These are phyloP conservation scores for Candida pini DNA, from an alignment of 805 yeast species.

Conservation along the genomic window DNA sequence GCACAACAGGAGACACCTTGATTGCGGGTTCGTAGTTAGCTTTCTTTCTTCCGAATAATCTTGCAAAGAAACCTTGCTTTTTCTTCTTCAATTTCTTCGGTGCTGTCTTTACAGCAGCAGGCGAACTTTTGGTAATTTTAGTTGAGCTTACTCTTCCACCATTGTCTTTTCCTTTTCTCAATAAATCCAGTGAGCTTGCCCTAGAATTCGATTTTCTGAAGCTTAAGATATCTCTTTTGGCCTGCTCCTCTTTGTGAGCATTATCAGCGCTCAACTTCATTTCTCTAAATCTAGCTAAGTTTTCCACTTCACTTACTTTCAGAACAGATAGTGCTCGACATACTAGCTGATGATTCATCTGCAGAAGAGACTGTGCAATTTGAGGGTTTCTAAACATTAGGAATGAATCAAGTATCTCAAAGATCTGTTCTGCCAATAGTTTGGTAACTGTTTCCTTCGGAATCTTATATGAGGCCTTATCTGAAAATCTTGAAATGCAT, in stretches of 20 bases:
- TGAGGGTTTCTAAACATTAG: constrained; percentile 31
- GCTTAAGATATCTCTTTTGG: constrained; percentile 5
- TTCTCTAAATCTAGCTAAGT: constrained; percentile 3
- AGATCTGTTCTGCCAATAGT: constrained; percentile 33
- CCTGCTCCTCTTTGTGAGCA: constrained; percentile 6
- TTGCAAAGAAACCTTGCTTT: constrained; percentile 1
- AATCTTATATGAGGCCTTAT: constrained; percentile 21
- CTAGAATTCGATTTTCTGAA: constrained; percentile 9
- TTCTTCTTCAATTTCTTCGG: background rate
- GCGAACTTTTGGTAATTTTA: constrained; percentile 11
- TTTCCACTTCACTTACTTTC: constrained; percentile 5
- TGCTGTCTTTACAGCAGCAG: background rate
- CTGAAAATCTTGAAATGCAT: constrained; percentile 22
- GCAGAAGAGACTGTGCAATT: constrained; percentile 23
- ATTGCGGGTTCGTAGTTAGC: background rate
- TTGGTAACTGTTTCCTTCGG: constrained; percentile 29
- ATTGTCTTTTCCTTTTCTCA: constrained; percentile 3
- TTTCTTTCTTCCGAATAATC: constrained; percentile 2
- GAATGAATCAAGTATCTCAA: constrained; percentile 29
- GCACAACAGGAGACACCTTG: background rate
- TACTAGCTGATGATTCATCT: constrained; percentile 24
- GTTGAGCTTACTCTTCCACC: constrained; percentile 18
- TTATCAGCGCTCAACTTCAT: constrained; percentile 6
- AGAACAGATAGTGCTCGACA: constrained; percentile 9
- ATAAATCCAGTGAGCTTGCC: constrained; percentile 18